Percentiles rank a stretch among this genome's conserved stretches.
Evolutionary conservation across 805 yeast species (phyloP).

Genomic region (Metschnikowia lochheadii): DNA sequence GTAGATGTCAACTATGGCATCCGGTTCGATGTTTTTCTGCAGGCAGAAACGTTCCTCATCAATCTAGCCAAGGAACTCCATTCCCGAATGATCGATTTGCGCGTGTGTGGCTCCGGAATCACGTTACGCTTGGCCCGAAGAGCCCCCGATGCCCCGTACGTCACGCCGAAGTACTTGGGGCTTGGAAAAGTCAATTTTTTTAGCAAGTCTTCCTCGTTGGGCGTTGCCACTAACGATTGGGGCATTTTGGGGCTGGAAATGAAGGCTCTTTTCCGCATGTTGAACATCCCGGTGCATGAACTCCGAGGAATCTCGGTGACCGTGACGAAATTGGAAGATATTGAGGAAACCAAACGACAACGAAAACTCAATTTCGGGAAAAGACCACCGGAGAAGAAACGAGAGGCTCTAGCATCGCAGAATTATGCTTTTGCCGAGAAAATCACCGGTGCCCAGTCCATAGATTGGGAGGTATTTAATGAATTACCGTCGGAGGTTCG

Average conservation of each 20-base stretch:
- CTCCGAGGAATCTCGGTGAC: slow-evolving; percentile 77
- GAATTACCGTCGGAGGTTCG: slow-evolving; percentile 65
- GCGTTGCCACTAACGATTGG: slow-evolving; percentile 54
- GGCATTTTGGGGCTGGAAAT: slow-evolving; percentile 61
- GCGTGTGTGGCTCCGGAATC: slow-evolving; percentile 51
- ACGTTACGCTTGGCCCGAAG: slow-evolving; percentile 65
- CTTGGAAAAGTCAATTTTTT: slow-evolving; percentile 73
- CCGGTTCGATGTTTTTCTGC: slow-evolving; percentile 55
- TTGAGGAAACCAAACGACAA: slow-evolving; percentile 20
- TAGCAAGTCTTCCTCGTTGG: slow-evolving; percentile 56
- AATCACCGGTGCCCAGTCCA: slow-evolving; percentile 22
- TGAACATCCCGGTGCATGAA: slow-evolving; percentile 61
- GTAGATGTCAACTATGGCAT: slow-evolving; percentile 93
- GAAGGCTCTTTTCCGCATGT: slow-evolving; percentile 49
- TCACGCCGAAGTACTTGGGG: slow-evolving; percentile 78
- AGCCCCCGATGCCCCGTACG: slow-evolving; percentile 62
- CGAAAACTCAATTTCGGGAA: slow-evolving; percentile 10
- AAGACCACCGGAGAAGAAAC: background rate
- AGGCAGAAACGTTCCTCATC: slow-evolving; percentile 62
- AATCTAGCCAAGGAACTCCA: slow-evolving; percentile 58
- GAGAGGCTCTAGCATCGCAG: slow-evolving; percentile 4
- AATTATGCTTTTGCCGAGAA: slow-evolving; percentile 13
- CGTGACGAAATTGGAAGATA: slow-evolving; percentile 52
- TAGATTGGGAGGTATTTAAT: slow-evolving; percentile 63
- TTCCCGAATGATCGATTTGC: slow-evolving; percentile 44